Evolutionary conservation across 2,329 filamentous ascomycete species (phyloP).

Genomic region (Zymoseptoria ardabiliae): DNA sequence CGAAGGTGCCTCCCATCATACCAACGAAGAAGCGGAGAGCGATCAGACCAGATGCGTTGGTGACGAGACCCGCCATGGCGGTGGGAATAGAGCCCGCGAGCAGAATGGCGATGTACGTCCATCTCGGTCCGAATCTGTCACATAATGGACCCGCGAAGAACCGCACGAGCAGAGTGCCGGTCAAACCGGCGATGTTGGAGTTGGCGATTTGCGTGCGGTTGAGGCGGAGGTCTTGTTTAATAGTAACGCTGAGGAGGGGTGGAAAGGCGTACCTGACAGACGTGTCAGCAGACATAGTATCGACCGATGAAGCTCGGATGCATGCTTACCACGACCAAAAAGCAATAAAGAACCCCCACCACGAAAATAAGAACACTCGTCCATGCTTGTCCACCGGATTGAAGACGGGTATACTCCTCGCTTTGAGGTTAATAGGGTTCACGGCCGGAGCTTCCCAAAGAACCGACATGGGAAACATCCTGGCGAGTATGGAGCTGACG

Average conservation of each 20-base stretch:
- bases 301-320: not conserved
- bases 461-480: not conserved
- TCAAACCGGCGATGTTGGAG: constrained; percentile 79
- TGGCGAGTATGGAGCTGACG: too few relatives aligned
- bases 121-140: constrained; percentile 71
- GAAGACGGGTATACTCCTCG: constrained; percentile 67
- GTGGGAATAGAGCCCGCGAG: constrained; percentile 71
- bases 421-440: constrained; percentile 79
- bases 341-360: constrained; percentile 76
- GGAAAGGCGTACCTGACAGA: constrained; percentile 70
- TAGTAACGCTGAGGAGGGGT: constrained; percentile 69
- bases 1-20: constrained; percentile 68
- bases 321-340: constrained; percentile 68
- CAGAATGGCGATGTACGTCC: constrained; percentile 66
- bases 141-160: constrained; percentile 72
- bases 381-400: constrained; percentile 75
- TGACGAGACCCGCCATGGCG: constrained; percentile 72
- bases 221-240: constrained; percentile 69
- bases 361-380: constrained; percentile 82
- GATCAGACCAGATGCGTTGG: constrained; percentile 58
- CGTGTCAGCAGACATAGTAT: too few relatives aligned
- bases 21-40: constrained; percentile 70
- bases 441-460: constrained; percentile 56
- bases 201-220: constrained; percentile 67
- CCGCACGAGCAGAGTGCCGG: constrained; percentile 68